A percentile compares a stretch with the other conserved stretches of the same genome.
Evolutionary conservation across 2,329 filamentous ascomycete genomes (phyloP).

Genomic region (Aspergillus sp.): DNA sequence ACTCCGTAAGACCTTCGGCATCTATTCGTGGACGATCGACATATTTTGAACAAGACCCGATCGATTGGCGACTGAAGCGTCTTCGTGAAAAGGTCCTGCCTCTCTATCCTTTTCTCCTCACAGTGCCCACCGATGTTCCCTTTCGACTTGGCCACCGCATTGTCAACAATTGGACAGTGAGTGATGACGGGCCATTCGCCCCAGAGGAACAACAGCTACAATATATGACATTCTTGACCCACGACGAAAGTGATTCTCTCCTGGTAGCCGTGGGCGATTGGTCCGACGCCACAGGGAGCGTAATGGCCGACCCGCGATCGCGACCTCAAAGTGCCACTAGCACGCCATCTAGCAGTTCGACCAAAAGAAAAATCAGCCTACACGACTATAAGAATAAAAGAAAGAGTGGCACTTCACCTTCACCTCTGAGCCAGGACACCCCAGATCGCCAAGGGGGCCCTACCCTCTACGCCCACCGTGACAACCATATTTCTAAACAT

Average conservation of each 20-base stretch:
- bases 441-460: constrained; percentile 17
- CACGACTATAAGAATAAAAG: constrained; percentile 62
- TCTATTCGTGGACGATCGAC: constrained; percentile 20
- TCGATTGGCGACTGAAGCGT: constrained; percentile 39
- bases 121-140: constrained; percentile 47
- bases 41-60: constrained; percentile 27
- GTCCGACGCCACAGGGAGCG: constrained; percentile 50
- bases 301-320: constrained; percentile 44
- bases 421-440: constrained; percentile 25
- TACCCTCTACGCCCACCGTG: constrained; percentile 17
- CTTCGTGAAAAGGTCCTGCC: constrained; percentile 46
- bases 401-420: constrained; percentile 33
- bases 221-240: constrained; percentile 62
- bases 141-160: constrained; percentile 44
- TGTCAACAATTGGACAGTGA: constrained; percentile 49
- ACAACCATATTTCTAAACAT: constrained; percentile 23
- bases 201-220: constrained; percentile 59
- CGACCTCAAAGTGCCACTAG: constrained; percentile 38
- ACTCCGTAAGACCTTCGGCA: constrained; percentile 25
- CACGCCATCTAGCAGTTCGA: constrained; percentile 41
- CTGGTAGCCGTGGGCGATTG: constrained; percentile 56
- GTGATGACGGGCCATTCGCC: constrained; percentile 54
- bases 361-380: constrained; percentile 63
- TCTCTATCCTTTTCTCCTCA: constrained; percentile 47
- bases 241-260: constrained; percentile 55